phyloP scores from a whole-genome alignment of 352 stramenopile species.

The Hyaloperonospora arabidopsidis region DNA sequence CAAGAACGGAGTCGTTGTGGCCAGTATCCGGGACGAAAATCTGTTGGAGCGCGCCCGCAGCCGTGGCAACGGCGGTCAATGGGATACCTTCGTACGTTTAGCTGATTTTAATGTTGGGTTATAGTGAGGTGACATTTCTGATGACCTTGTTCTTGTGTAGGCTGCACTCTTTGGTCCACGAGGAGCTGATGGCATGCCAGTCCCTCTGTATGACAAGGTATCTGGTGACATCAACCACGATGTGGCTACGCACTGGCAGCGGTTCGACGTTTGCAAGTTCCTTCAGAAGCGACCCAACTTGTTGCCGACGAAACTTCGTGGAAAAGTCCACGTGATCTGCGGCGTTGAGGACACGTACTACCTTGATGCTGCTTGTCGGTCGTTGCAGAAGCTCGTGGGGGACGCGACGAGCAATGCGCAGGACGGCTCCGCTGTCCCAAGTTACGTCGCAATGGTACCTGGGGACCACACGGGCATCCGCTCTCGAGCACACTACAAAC shows the following conservation, averaged over 20 bases:
- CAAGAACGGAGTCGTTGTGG: constrained; percentile 38
- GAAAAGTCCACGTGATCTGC: constrained; percentile 71
- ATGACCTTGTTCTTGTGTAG: constrained; percentile 26
- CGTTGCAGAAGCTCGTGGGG: constrained; percentile 46
- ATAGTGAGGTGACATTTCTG: neutral
- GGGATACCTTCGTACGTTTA: constrained; percentile 67
- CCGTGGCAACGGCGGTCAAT: constrained; percentile 66
- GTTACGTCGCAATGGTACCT: constrained; percentile 61
- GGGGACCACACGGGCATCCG: constrained; percentile 69
- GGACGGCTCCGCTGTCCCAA: constrained; percentile 29
- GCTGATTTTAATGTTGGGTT: neutral
- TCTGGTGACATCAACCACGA: constrained; percentile 57
- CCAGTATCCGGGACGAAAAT: constrained; percentile 68
- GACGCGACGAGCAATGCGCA: constrained; percentile 14
- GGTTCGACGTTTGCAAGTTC: constrained; percentile 61
- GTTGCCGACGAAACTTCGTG: constrained; percentile 35
- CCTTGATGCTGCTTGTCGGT: constrained; percentile 55
- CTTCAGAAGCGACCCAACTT: constrained; percentile 29
- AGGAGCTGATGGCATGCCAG: constrained; percentile 40
- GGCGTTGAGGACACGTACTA: constrained; percentile 72
- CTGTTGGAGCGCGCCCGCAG: constrained; percentile 55
- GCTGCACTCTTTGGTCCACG: constrained; percentile 55
- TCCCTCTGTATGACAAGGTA: constrained; percentile 66
- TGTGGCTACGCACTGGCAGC: constrained; percentile 49
- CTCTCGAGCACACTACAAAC: constrained; percentile 51